Base-by-base conservation (phyloP, 2,329 filamentous ascomycete species). In the Beauveria rudraprayagi region DNA sequence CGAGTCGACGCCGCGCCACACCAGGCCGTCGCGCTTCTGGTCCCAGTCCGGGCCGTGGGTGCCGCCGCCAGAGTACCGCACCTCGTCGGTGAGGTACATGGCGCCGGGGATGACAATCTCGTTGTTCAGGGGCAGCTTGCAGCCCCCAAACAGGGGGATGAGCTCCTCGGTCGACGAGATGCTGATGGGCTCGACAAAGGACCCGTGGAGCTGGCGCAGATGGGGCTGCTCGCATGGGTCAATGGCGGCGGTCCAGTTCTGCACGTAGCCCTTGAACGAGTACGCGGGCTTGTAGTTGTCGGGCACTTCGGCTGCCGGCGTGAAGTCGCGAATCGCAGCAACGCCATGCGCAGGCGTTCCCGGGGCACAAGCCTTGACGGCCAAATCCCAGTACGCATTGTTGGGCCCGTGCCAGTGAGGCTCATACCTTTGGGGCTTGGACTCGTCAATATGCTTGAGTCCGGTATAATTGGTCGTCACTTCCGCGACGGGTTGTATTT, bases 1-100 rank as follows among this genome's bases (percentile, higher is more conserved):
- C 8, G 85, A 86, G 3, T 83, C 84, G 2, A 83, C 82, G 51
- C 86, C 86, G 43, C 86, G 83, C 86, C 86, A 89, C 41, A 87
- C 74, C 51, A 85, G 72, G 3, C 72, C 75, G 59, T 82, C 76
- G 30, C 73, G 73, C 71, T 89, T 89, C 40, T 78, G 70, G 4
- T 76, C 71, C 86, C 87, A 89, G 5, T 75, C 70, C 14, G 80
- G 75, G 50, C 87, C 85, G 61, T 81, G 80, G 9, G 72, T 72
- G 8, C 76, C 70, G 57, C 83, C 80, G 58, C 85, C 86, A 1
- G 78, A 80, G 70, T 88, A 88, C 51, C 81, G 79, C 7, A 77
- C 74, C 67, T 87, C 82, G 9, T 80, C 72, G 19, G 78, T 78
- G 64, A 85, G 81, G 67, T 89, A 89, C 81, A 85, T 85, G 67